A percentile compares a stretch with the other conserved stretches of the same genome.
These are phyloP conservation scores for Fusarium incarnatum DNA, from an alignment of 2,329 filamentous ascomycete genomes.

Conservation along the genomic window DNA sequence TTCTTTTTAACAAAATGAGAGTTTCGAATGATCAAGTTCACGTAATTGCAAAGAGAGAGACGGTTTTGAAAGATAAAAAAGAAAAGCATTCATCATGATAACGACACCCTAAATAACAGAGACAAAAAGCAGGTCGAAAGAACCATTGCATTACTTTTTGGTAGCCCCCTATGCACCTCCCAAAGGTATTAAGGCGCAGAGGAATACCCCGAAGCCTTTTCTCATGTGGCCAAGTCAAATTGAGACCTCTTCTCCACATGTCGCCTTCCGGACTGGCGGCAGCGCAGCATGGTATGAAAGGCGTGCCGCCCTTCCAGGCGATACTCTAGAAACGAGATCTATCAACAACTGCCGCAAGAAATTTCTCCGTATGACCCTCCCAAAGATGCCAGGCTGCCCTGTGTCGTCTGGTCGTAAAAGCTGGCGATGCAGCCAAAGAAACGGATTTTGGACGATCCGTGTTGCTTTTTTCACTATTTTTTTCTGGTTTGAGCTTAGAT, in stretches of 20 bases:
- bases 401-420: constrained; percentile 35
- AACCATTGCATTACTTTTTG: constrained; percentile 59
- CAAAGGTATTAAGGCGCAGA: constrained; percentile 53
- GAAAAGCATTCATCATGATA: constrained; percentile 50
- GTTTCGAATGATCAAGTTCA: neutral
- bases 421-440: constrained; percentile 41
- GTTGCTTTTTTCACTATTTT: constrained; percentile 38
- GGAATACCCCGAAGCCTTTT: constrained; percentile 53
- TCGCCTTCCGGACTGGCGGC: constrained; percentile 48
- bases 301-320: constrained; percentile 42
- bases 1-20: neutral
- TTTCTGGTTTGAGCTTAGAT: constrained; percentile 65
- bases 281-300: constrained; percentile 15
- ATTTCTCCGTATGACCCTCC: constrained; percentile 50
- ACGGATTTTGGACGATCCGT: constrained; percentile 42
- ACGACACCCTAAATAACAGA: constrained; percentile 54
- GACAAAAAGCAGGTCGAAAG: constrained; percentile 50
- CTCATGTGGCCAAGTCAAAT: constrained; percentile 50
- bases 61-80: constrained; percentile 36
- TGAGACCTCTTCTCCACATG: constrained; percentile 47
- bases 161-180: constrained; percentile 53
- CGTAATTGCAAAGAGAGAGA: neutral
- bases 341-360: constrained; percentile 55
- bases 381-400: constrained; percentile 49
- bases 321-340: constrained; percentile 56